Conservation (phyloP, 1,139 yeast species). For the Yamadazyma conglobata region DNA sequence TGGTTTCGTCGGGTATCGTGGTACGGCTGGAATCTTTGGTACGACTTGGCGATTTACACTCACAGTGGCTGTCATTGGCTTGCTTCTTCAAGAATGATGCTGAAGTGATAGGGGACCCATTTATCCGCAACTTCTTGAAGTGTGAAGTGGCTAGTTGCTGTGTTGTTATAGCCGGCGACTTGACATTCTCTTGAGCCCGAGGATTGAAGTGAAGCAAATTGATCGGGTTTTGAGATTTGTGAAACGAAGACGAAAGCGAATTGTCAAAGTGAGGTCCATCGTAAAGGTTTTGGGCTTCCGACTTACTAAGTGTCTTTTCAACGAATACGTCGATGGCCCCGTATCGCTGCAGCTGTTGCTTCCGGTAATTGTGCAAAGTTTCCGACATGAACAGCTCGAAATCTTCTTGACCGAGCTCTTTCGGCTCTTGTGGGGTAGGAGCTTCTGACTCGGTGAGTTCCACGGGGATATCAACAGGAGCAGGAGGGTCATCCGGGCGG, state of each 20-base stretch:
- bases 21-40: not conserved
- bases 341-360: slow-evolving; percentile 22
- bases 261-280: slow-evolving; percentile 12
- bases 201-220: slow-evolving; percentile 14
- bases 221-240: slow-evolving; percentile 21
- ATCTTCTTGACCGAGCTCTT: slow-evolving; percentile 3
- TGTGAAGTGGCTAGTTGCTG: slow-evolving; percentile 37
- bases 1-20: slow-evolving; percentile 10
- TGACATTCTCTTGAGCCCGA: slow-evolving; percentile 10
- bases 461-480: slow-evolving; percentile 1
- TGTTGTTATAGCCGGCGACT: slow-evolving; percentile 39
- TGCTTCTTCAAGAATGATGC: slow-evolving; percentile 19
- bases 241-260: slow-evolving; percentile 14
- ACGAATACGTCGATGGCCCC: slow-evolving; percentile 12
- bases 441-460: no score
- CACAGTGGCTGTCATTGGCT: slow-evolving; percentile 10
- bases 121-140: slow-evolving; percentile 43
- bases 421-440: not conserved
- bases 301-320: slow-evolving; percentile 2
- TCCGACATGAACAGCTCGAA: slow-evolving; percentile 37
- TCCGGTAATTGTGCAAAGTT: slow-evolving; percentile 33
- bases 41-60: slow-evolving; percentile 7
- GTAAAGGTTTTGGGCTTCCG: slow-evolving; percentile 7
- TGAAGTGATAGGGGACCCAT: slow-evolving; percentile 38
- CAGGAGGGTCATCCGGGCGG: not conserved